phyloP scores from a whole-genome alignment of 257 asterid genomes.

The Solanum tarijense region DNA sequence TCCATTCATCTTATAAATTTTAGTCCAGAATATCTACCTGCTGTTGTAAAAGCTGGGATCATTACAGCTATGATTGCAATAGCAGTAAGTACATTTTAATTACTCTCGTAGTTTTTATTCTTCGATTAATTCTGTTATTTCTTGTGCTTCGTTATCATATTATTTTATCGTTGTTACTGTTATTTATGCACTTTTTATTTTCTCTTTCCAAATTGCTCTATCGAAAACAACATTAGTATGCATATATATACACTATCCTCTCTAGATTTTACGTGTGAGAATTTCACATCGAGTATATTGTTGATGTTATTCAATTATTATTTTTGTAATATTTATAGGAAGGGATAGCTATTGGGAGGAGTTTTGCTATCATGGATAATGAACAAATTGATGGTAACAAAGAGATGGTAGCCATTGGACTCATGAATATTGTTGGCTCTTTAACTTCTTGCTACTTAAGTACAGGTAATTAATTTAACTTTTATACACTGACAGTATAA shows the following conservation, averaged over 20 bases:
- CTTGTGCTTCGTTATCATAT: not conserved
- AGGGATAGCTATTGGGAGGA: constrained; percentile 95
- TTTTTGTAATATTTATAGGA: constrained; percentile 32
- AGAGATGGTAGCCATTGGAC: constrained; percentile 87
- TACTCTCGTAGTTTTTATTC: not conserved
- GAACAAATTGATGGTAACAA: constrained; percentile 85
- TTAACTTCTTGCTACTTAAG: constrained; percentile 86
- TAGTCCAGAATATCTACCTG: constrained; percentile 26
- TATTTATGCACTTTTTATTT: not conserved
- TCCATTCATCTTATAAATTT: constrained; percentile 39
- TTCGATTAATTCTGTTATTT: not conserved
- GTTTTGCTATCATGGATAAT: constrained; percentile 59
- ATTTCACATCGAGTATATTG: not conserved
- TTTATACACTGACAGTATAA: not conserved
- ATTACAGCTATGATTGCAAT: constrained; percentile 69
- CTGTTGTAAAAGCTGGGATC: constrained; percentile 46
- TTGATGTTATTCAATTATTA: not conserved
- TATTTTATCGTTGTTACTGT: not conserved
- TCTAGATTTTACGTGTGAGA: not conserved
- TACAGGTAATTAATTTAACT: constrained; percentile 38
- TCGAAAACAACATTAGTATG: not conserved
- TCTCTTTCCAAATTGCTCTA: not conserved
- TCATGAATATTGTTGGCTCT: constrained; percentile 91
- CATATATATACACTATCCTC: not conserved
- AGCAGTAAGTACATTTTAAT: constrained; percentile 31